Evolutionary conservation across 768 basidiomycete genomes (phyloP).

Genomic region (Rickenella mellea): DNA sequence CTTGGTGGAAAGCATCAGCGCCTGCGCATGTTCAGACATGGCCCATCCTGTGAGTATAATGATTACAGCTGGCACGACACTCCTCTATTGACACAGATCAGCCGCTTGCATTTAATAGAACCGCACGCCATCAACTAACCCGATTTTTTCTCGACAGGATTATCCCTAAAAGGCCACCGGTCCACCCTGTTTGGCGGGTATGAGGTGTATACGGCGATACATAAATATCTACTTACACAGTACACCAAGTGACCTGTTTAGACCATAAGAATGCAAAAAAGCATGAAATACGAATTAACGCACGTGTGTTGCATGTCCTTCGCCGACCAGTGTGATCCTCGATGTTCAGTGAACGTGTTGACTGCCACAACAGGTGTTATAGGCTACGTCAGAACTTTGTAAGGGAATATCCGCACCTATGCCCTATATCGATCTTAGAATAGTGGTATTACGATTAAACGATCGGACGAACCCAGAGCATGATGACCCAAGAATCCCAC

Average conservation of each 20-base stretch:
- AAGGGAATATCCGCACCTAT: slow-evolving; percentile 35
- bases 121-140: slow-evolving; percentile 68
- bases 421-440: slow-evolving; percentile 27
- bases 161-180: slow-evolving; percentile 84
- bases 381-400: neutral
- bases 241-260: slow-evolving; percentile 55
- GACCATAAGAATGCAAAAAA: neutral
- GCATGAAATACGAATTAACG: slow-evolving; percentile 18
- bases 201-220: slow-evolving; percentile 1
- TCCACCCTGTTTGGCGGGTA: slow-evolving; percentile 62
- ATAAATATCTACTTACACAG: slow-evolving; percentile 40
- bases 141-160: slow-evolving; percentile 72
- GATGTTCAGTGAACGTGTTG: slow-evolving; percentile 91
- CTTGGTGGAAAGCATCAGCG: slow-evolving; percentile 74
- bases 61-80: slow-evolving; percentile 23
- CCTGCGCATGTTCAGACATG: slow-evolving; percentile 86
- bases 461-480: slow-evolving; percentile 36
- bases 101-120: slow-evolving; percentile 49
- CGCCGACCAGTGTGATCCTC: slow-evolving; percentile 69
- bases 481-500: slow-evolving; percentile 71
- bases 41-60: slow-evolving; percentile 91
- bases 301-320: slow-evolving; percentile 96
- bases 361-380: slow-evolving; percentile 29
- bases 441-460: neutral
- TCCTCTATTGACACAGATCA: slow-evolving; percentile 1